Percentiles rank a stretch among this genome's conserved stretches.
These are phyloP conservation scores for Leccinum pellstonianum DNA, from an alignment of 768 basidiomycete genomes.

Conservation along the genomic window DNA sequence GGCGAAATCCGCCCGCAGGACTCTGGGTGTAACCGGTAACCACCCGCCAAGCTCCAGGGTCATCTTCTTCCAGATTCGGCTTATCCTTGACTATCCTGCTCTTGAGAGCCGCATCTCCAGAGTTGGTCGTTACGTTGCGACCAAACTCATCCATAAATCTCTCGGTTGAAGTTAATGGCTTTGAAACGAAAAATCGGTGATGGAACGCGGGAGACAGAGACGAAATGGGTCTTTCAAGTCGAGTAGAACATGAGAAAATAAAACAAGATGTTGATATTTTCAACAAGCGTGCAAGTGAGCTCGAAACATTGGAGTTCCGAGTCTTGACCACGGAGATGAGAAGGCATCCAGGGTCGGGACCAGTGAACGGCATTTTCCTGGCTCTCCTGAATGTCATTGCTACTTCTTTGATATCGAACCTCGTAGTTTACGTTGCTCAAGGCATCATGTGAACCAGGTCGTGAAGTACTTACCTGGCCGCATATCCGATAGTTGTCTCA, in stretches of 20 bases:
- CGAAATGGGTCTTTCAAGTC: conserved; percentile 1
- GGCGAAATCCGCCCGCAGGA: neutral
- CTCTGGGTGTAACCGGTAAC: neutral
- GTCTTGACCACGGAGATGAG: conserved; percentile 4
- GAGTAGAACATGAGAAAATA: neutral
- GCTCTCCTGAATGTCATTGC: neutral
- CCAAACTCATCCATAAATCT: neutral
- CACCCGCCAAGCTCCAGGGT: neutral
- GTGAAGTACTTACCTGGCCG: neutral
- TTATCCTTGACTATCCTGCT: conserved; percentile 2
- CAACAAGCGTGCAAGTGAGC: neutral
- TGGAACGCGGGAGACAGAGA: neutral
- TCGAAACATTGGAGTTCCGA: neutral
- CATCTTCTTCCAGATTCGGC: neutral
- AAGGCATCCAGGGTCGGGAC: neutral
- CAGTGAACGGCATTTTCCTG: neutral
- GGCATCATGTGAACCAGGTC: neutral
- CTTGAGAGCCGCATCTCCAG: neutral
- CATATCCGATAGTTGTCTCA: neutral
- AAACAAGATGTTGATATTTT: conserved; percentile 1
- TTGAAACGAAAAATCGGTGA: neutral
- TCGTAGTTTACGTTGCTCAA: neutral
- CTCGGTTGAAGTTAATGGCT: neutral
- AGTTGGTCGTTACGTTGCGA: neutral
- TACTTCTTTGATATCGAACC: neutral